Base-by-base conservation (phyloP, 2,329 filamentous ascomycete genomes). In the Xylaria digitata region DNA sequence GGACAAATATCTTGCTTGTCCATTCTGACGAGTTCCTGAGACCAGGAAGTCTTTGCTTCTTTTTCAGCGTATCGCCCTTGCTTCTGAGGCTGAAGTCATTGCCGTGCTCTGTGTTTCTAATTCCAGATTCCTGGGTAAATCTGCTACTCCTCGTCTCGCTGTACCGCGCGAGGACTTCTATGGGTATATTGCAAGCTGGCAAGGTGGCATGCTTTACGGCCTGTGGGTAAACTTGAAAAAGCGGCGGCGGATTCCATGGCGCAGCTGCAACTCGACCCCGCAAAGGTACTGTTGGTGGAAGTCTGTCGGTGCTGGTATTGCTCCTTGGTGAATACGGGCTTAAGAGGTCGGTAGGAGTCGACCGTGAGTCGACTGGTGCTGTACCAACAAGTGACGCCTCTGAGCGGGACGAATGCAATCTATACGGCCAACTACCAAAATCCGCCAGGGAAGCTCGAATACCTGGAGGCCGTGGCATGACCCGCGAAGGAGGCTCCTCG, bases 161-260 rank as follows among this genome's bases (percentile, higher is more conserved):
- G 54, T 87, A 80, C 66, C 90, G 87, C 57, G 93, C 77, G 53
- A 96, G 86, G 0, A 86, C 80, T 67, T 96, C 94, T 1, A 90
- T 86, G 1, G 91, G 87, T 11, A 91, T 80, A 1, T 85, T 87
- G 43, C 90, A 90, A 17, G 91, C 86, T 30, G 89, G 86, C 2
- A 97, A 82, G 17, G 86, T 88, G 11, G 88, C 89, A 77, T 96
- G 88, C 74, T 92, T 94, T 71, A 93, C 86, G 2, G 93, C 89
- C 78, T 97, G 94, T 0, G 92, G 91, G 76, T 94, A 97, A 13
- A 92, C 93, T 77, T 97, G 92, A 77, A 94, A 96, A 13, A 97
- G 81, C 1, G 93, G 92, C 6, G 93, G 92, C 17, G 90, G 86
- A 63, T 87, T 86, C 89, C 89, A 92, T 13, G 80, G 32, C 43